Conservation (phyloP, 495 filamentous ascomycete species). For the Gamarada debralockiae region DNA sequence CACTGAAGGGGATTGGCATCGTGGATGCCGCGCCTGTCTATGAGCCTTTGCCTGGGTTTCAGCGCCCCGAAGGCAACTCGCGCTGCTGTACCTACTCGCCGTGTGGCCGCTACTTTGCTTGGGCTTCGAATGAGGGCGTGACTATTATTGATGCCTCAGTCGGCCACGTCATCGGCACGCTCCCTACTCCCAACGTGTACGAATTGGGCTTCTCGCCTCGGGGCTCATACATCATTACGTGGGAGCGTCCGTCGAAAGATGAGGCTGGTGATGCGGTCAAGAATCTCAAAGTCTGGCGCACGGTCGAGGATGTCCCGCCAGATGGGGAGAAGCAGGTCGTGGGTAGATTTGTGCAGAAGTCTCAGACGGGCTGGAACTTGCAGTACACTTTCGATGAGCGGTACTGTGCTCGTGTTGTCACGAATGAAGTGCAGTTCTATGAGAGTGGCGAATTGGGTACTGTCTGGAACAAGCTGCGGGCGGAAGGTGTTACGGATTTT, state of each 20-base stretch:
- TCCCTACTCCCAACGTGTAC: conserved; percentile 78
- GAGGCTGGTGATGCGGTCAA: conserved; percentile 87
- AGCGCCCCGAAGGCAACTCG: conserved; percentile 86
- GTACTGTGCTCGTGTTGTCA: conserved; percentile 88
- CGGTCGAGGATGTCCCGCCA: conserved; percentile 51
- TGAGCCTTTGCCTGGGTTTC: conserved; percentile 77
- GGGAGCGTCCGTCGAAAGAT: conserved; percentile 91
- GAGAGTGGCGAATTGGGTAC: conserved; percentile 76
- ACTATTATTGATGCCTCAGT: conserved; percentile 76
- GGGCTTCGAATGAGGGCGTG: conserved; percentile 85
- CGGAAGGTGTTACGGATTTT: conserved; percentile 89
- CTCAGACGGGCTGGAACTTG: conserved; percentile 92
- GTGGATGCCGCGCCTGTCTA: conserved; percentile 88
- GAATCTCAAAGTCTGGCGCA: conserved; percentile 96
- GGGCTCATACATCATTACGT: conserved; percentile 91
- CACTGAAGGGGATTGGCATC: conserved; percentile 92
- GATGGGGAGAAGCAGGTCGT: conserved; percentile 66
- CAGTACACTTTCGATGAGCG: conserved; percentile 93
- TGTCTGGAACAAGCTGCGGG: conserved; percentile 91
- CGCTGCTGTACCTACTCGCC: conserved; percentile 94
- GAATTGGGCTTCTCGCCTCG: conserved; percentile 91
- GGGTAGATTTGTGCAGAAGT: conserved; percentile 90
- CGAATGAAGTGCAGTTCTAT: conserved; percentile 97
- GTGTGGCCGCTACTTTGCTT: conserved; percentile 92
- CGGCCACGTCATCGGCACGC: conserved; percentile 70